Base-by-base conservation (phyloP, 2,329 filamentous ascomycete species). In the Ceratocystis destructans region DNA sequence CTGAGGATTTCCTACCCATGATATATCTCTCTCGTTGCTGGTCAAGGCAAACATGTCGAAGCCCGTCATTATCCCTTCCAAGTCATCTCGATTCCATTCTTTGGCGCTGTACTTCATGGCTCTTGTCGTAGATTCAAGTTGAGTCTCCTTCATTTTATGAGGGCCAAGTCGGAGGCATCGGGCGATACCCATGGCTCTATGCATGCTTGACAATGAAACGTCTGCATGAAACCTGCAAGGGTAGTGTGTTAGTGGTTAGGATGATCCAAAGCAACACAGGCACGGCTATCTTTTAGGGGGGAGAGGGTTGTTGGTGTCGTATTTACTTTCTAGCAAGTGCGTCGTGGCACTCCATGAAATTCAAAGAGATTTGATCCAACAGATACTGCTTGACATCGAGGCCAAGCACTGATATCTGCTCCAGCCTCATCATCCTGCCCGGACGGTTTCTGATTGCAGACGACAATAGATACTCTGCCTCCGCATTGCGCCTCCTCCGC, bases 341-440 rank as follows among this genome's bases (percentile, higher is more conserved):
- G 76, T 96, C 90, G 15, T 88, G 83, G 3, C 77, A 31, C 2
- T 61, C 79, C 50, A 83, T 79, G 12, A 87, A 81, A 17, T 80
- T 77, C 44, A 81, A 79, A 10, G 78, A 78, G 68, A 82, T 83
- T 72, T 96, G 86, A 66, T 81, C 79, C 68, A 91, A 72, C 62
- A 97, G 80, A 65, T 86, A 86, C 74, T 96, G 92, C 74, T 96
- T 96, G 59, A 87, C 89, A 77, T 97, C 91, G 72, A 92, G 93
- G 0, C 91, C 91, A 71, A 86, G 80, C 33, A 79, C 77, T 64
- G 88, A 85, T 69, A 97, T 88, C 63, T 81, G 77, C 71, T 88
- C 83, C 69, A 90, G 86, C 71, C 86, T 86, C 66, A 81, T 79
- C 66, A 90, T 81, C 22, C 91, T 86, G 65, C 83, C 80, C 45